Evolutionary conservation across 257 asterid genomes (phyloP).

Genomic region (Solanum neorickii): DNA sequence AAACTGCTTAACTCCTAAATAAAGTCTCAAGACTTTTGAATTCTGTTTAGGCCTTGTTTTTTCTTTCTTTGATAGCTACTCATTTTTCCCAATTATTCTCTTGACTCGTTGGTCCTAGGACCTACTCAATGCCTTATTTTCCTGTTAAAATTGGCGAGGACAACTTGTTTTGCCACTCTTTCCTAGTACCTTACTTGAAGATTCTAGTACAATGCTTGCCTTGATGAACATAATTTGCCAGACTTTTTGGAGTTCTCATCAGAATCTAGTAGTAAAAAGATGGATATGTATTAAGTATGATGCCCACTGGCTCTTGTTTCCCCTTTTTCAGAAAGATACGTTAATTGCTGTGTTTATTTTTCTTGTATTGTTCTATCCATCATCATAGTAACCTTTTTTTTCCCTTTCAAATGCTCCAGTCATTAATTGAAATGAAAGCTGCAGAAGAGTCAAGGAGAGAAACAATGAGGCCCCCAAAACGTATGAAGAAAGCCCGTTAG

Average conservation of each 20-base stretch:
- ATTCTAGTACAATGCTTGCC: background rate
- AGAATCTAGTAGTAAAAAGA: background rate
- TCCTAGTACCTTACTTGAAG: background rate
- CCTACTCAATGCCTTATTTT: background rate
- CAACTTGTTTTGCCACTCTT: background rate
- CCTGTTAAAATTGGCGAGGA: background rate
- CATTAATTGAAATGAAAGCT: constrained; percentile 34
- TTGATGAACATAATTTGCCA: background rate
- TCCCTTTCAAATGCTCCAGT: constrained; percentile 26
- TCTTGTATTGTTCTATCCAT: background rate
- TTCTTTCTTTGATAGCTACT: background rate
- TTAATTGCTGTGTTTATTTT: background rate
- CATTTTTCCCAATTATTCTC: background rate
- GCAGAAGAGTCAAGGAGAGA: constrained; percentile 49
- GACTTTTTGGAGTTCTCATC: background rate
- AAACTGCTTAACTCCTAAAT: background rate
- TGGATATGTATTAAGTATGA: background rate
- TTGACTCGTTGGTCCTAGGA: background rate
- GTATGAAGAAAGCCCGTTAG: constrained; percentile 48
- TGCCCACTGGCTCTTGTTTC: background rate
- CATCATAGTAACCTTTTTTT: background rate
- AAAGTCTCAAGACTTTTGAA: background rate
- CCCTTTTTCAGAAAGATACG: background rate
- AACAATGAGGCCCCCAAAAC: constrained; percentile 48
- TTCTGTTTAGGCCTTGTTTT: background rate